Percentiles rank a stretch among this genome's conserved stretches.
These are phyloP conservation scores for Naegleria lovaniensis DNA, from an alignment of 208 protist genomes.

Conservation along the genomic window DNA sequence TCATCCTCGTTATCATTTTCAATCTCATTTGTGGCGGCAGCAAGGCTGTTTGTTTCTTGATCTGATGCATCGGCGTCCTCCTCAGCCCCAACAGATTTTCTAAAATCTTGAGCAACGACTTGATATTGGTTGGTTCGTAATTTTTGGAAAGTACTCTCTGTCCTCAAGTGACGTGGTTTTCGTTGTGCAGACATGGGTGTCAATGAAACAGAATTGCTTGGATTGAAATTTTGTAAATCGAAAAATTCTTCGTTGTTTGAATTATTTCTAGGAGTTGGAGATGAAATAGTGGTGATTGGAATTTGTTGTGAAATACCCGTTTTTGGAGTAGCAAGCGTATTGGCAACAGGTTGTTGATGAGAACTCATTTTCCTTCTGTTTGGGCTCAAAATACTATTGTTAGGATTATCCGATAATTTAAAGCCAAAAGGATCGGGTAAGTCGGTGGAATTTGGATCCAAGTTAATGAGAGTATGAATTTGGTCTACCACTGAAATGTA, in stretches of 20 bases:
- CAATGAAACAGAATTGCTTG: not conserved
- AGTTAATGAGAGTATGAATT: not conserved
- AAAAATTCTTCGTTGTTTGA: not conserved
- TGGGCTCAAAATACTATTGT: not conserved
- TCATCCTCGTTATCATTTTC: not conserved
- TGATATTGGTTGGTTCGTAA: not conserved
- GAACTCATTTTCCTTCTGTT: not conserved
- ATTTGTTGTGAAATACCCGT: not conserved
- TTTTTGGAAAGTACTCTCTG: constrained; percentile 2
- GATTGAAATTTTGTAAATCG: not conserved
- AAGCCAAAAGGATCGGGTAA: not conserved
- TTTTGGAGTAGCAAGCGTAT: not conserved
- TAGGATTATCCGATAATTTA: not conserved
- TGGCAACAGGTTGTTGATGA: not conserved
- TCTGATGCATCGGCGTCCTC: not conserved
- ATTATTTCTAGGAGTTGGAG: not conserved
- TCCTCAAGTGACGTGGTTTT: not conserved
- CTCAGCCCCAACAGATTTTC: not conserved
- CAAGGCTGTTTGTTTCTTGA: not conserved
- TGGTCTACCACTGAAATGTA: not conserved
- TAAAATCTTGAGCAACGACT: constrained; percentile 8
- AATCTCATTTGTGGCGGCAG: not conserved
- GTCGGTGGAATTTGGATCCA: not conserved
- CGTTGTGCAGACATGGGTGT: not conserved
- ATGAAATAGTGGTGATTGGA: not conserved